Percentiles rank a stretch among this genome's conserved stretches.
Evolutionary conservation across 495 filamentous ascomycete genomes (phyloP).

Genomic region (Cercophora samala): DNA sequence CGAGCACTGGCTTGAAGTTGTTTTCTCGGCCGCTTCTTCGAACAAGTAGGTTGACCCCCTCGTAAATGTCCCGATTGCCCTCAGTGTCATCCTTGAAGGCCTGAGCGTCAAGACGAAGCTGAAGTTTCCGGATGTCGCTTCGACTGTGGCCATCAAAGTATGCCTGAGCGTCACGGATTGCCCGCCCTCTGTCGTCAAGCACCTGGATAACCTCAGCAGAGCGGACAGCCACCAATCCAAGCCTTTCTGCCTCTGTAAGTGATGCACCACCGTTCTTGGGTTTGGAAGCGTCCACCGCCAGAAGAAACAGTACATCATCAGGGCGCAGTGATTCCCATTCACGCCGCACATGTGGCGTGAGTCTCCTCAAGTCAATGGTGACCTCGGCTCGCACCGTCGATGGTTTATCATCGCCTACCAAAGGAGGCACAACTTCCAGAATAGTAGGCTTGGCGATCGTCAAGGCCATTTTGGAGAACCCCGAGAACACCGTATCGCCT

Average conservation of each 20-base stretch:
- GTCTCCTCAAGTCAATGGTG: conserved; percentile 74
- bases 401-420: conserved; percentile 82
- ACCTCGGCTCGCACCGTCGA: conserved; percentile 84
- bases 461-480: conserved; percentile 89
- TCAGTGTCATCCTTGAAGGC: conserved; percentile 79
- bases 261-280: conserved; percentile 53
- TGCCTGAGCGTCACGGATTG: conserved; percentile 57
- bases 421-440: conserved; percentile 77
- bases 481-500: conserved; percentile 68
- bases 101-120: conserved; percentile 76
- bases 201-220: conserved; percentile 85
- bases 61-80: conserved; percentile 75
- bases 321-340: conserved; percentile 91
- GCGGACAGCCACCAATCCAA: conserved; percentile 68
- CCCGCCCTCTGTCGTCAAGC: conserved; percentile 80
- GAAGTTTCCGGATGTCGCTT: conserved; percentile 60
- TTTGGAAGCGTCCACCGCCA: conserved; percentile 63
- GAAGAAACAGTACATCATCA: conserved; percentile 86
- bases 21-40: conserved; percentile 87
- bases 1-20: conserved; percentile 92
- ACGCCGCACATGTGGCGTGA: conserved; percentile 67
- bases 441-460: conserved; percentile 84
- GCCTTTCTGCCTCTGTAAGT: conserved; percentile 52
- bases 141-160: conserved; percentile 44
- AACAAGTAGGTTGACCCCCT: conserved; percentile 80